Percentiles rank a stretch among this genome's conserved stretches.
These are phyloP conservation scores for Clonostachys rosea DNA, from an alignment of 2,329 filamentous ascomycete genomes.

Conservation along the genomic window DNA sequence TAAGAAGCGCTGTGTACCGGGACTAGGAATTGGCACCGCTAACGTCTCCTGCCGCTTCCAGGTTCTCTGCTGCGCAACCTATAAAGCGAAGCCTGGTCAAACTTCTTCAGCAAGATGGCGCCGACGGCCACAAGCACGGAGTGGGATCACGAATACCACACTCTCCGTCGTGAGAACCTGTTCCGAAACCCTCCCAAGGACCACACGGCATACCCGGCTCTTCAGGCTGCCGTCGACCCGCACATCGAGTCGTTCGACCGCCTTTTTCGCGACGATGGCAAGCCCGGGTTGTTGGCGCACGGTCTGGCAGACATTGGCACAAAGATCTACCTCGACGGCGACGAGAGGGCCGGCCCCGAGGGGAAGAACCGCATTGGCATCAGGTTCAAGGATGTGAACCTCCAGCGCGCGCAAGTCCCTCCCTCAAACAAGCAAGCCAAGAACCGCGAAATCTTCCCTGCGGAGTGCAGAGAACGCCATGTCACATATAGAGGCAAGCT, in stretches of 20 bases:
- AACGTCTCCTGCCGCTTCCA: not conserved
- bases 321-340: conserved; percentile 81
- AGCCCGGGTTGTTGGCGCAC: conserved; percentile 56
- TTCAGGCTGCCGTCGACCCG: conserved; percentile 81
- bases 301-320: conserved; percentile 85
- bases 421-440: conserved; percentile 77
- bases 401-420: conserved; percentile 79
- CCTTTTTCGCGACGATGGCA: conserved; percentile 70
- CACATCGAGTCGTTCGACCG: conserved; percentile 96
- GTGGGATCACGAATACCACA: conserved; percentile 87
- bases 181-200: conserved; percentile 88
- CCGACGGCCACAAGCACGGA: conserved; percentile 56
- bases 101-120: conserved; percentile 36
- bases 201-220: conserved; percentile 79
- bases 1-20: too few relatives aligned
- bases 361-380: conserved; percentile 73
- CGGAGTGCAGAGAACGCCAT: conserved; percentile 93
- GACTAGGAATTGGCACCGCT: too few relatives aligned
- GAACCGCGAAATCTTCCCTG: conserved; percentile 81
- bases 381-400: conserved; percentile 72
- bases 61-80: not conserved
- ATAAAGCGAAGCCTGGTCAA: not conserved
- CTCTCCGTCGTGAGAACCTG: conserved; percentile 77
- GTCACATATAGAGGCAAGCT: conserved; percentile 86
- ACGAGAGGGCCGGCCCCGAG: conserved; percentile 53